These are phyloP conservation scores for Arthrobotrys musiformis DNA, from an alignment of 2,329 filamentous ascomycete species.

Conservation along the genomic window DNA sequence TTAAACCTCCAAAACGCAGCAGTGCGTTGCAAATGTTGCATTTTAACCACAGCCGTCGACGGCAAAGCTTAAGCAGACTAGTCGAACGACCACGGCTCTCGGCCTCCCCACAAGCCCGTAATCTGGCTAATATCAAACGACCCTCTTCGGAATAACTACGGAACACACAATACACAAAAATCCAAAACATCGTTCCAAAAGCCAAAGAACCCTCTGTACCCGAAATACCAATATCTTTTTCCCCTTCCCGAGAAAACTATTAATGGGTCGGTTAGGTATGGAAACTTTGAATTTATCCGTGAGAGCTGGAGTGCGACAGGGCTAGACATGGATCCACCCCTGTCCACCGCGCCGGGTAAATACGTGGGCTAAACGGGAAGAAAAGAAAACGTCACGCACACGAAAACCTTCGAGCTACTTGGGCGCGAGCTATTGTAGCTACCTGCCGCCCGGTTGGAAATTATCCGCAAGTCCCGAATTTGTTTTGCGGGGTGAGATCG, in stretches of 20 bases:
- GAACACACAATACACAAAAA: slow-evolving; percentile 1
- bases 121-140: slow-evolving; percentile 26
- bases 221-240: neutral
- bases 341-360: slow-evolving; percentile 33
- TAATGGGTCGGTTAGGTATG: slow-evolving; percentile 18
- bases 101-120: neutral
- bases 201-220: neutral
- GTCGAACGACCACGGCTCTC: neutral
- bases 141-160: slow-evolving; percentile 31
- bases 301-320: no score
- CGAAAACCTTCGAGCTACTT: neutral
- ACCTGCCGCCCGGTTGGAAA: no score
- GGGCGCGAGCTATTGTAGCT: no score
- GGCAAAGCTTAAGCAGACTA: no score
- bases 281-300: slow-evolving; percentile 40
- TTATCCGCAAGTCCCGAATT: slow-evolving; percentile 53
- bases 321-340: neutral
- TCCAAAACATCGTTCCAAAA: neutral
- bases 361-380: slow-evolving; percentile 39
- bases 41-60: slow-evolving; percentile 2
- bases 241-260: neutral
- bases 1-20: no score
- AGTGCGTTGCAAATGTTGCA: slow-evolving; percentile 20
- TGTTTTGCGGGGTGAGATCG: slow-evolving; percentile 48
- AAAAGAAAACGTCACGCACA: slow-evolving; percentile 14